Conservation (phyloP, 2,329 filamentous ascomycete species). For the Alternaria sp. region DNA sequence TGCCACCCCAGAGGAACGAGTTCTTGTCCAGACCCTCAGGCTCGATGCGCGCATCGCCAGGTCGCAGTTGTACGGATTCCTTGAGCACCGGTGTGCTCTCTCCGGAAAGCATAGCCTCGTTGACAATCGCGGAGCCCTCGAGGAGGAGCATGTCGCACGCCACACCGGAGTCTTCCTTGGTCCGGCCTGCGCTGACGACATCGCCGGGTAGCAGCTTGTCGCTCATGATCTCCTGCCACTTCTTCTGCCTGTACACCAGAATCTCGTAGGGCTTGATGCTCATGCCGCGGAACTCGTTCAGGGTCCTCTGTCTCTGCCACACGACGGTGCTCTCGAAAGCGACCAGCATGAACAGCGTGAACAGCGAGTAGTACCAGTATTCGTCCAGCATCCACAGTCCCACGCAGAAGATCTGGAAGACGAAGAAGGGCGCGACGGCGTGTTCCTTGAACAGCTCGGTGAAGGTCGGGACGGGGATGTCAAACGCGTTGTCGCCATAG, state of each 20-base stretch:
- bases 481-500: constrained; percentile 95
- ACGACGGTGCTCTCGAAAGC: constrained; percentile 98
- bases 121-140: constrained; percentile 95
- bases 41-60: constrained; percentile 79
- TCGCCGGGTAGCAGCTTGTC: constrained; percentile 94
- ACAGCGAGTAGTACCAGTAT: constrained; percentile 99
- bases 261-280: constrained; percentile 98
- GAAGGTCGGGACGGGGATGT: constrained; percentile 96
- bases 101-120: constrained; percentile 98
- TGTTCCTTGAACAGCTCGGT: constrained; percentile 97
- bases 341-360: constrained; percentile 98
- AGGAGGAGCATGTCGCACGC: constrained; percentile 97
- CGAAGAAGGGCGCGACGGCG: constrained; percentile 97
- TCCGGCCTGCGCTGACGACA: constrained; percentile 87
- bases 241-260: constrained; percentile 84
- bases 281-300: constrained; percentile 98
- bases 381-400: constrained; percentile 98
- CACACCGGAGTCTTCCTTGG: constrained; percentile 95
- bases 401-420: constrained; percentile 98
- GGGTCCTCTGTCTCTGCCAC: constrained; percentile 95
- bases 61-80: constrained; percentile 91
- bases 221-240: constrained; percentile 87
- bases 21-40: constrained; percentile 95
- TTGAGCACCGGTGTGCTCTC: constrained; percentile 97
- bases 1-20: constrained; percentile 93